Conservation (phyloP, 1,284 basidiomycete genomes). For the Ganoderma meredithae region DNA sequence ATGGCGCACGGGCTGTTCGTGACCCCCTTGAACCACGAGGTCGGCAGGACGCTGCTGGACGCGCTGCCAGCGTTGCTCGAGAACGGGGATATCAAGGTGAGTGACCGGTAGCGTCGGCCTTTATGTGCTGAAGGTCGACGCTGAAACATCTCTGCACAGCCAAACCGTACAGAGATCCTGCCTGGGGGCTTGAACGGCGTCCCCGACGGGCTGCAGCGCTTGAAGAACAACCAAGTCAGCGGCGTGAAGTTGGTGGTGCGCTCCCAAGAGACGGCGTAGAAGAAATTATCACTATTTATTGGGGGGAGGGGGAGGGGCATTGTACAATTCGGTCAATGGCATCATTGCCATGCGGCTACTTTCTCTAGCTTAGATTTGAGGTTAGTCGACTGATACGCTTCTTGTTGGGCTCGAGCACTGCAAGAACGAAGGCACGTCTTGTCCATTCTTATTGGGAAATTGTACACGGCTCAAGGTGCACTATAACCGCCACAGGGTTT, state of each 20-base stretch:
- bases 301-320: no score
- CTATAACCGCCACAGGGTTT: no score
- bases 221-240: slow-evolving; percentile 52
- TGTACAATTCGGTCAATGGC: no score
- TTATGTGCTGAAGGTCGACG: neutral
- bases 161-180: slow-evolving; percentile 47
- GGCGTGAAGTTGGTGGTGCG: slow-evolving; percentile 57
- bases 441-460: no score
- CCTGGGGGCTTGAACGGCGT: slow-evolving; percentile 55
- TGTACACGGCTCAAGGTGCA: no score
- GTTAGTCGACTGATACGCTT: no score
- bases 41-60: neutral
- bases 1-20: slow-evolving; percentile 10
- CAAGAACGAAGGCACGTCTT: no score
- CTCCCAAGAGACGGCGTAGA: slow-evolving; percentile 50
- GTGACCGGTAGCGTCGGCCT: neutral
- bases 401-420: no score
- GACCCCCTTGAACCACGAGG: slow-evolving; percentile 6
- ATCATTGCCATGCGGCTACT: no score
- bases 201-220: slow-evolving; percentile 47
- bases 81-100: slow-evolving; percentile 32
- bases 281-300: neutral
- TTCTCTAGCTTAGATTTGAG: no score
- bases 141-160: slow-evolving; percentile 17
- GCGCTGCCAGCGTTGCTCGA: slow-evolving; percentile 20